Percentiles rank a stretch among this genome's conserved stretches.
Evolutionary conservation across 169 alveolate genomes (phyloP).

Genomic region (Eimeria zaria): DNA sequence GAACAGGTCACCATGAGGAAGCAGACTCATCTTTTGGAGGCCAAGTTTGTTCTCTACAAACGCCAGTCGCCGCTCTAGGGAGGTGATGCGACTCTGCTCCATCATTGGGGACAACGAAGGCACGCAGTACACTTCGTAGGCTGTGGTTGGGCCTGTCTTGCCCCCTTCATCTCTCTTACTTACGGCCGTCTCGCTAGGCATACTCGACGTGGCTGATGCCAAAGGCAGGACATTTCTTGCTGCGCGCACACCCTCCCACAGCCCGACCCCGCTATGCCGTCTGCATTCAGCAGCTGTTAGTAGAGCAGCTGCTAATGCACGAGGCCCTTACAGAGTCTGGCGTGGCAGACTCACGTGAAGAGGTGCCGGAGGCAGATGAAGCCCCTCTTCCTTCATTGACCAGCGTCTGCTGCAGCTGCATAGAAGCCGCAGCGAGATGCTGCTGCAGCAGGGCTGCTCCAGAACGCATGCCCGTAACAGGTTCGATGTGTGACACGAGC

Average conservation of each 20-base stretch:
- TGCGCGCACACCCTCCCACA: neutral
- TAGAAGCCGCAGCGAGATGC: conserved; percentile 72
- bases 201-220: neutral
- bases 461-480: conserved; percentile 76
- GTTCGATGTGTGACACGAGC: conserved; percentile 62
- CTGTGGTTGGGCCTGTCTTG: neutral
- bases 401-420: conserved; percentile 63
- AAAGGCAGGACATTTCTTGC: neutral
- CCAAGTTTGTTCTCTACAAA: conserved; percentile 80
- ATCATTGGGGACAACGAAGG: conserved; percentile 80
- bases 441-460: conserved; percentile 66
- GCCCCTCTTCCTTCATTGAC: conserved; percentile 23
- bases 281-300: neutral
- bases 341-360: conserved; percentile 5
- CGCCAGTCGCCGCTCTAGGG: conserved; percentile 82
- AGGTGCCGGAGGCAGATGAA: neutral
- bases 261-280: neutral
- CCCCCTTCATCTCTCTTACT: neutral
- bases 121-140: conserved; percentile 83
- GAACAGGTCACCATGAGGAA: conserved; percentile 78
- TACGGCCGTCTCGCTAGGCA: neutral
- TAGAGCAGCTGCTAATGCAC: neutral
- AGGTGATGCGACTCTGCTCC: conserved; percentile 73
- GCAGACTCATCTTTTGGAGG: conserved; percentile 69
- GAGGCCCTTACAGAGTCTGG: neutral